Evolutionary conservation across 192 early-diverging fungal species (phyloP).

Genomic region (Podochytrium sp.): DNA sequence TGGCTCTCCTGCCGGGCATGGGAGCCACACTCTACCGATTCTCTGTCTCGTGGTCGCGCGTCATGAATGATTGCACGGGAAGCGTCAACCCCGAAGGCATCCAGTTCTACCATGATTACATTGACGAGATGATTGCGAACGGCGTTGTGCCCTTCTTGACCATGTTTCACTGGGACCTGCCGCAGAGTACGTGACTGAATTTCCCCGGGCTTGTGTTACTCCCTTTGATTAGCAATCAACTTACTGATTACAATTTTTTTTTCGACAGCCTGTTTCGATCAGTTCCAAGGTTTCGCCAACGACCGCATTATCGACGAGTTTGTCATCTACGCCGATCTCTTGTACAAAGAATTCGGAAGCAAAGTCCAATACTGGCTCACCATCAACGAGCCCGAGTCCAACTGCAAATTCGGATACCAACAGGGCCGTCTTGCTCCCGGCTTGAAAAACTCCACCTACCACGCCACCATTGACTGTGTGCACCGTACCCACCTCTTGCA

Average conservation of each 20-base stretch:
- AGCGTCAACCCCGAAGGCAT: constrained; percentile 31
- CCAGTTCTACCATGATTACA: constrained; percentile 36
- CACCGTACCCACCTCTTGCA: constrained; percentile 3
- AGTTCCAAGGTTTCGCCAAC: constrained; percentile 22
- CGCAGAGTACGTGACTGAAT: constrained; percentile 14
- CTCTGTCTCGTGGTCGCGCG: constrained; percentile 40
- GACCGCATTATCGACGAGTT: constrained; percentile 35
- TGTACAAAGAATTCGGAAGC: constrained; percentile 29
- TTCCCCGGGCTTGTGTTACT: background rate
- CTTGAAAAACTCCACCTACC: background rate
- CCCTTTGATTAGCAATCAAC: too few species aligned
- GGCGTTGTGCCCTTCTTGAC: constrained; percentile 41
- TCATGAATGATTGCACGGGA: constrained; percentile 36
- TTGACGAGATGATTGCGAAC: constrained; percentile 35
- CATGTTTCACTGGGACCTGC: constrained; percentile 42
- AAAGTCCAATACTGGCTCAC: constrained; percentile 39
- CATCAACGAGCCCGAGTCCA: constrained; percentile 36
- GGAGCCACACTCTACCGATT: constrained; percentile 41
- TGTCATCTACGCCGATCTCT: constrained; percentile 31
- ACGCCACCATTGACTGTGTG: constrained; percentile 12
- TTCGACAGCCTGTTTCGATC: constrained; percentile 30
- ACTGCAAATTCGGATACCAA: constrained; percentile 26
- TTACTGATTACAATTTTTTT: background rate
- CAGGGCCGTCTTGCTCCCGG: constrained; percentile 4
- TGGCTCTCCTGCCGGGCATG: constrained; percentile 27